phyloP scores from a whole-genome alignment of 768 basidiomycete species.

The Dioszegia hungarica region DNA sequence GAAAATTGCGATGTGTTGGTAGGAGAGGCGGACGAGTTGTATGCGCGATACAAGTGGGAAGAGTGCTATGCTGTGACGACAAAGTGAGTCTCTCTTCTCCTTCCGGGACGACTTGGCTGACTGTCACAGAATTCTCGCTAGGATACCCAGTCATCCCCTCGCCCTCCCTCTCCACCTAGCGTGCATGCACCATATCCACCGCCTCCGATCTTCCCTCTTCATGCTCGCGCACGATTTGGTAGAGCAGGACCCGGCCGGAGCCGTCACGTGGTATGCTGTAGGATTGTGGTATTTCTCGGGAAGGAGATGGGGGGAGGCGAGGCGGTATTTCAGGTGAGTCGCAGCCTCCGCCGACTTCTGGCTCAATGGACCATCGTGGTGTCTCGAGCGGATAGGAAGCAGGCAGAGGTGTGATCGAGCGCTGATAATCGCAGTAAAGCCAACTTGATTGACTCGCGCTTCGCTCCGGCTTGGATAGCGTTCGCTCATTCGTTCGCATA shows the following conservation, averaged over 20 bases:
- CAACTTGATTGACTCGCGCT: constrained; percentile 90
- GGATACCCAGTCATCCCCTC: constrained; percentile 77
- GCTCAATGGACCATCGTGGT: no score
- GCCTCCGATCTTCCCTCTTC: constrained; percentile 87
- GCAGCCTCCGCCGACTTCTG: no score
- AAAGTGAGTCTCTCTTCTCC: constrained; percentile 55
- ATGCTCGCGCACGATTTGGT: constrained; percentile 95
- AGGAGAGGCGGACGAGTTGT: constrained; percentile 84
- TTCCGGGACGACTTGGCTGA: neutral
- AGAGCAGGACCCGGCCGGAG: constrained; percentile 84
- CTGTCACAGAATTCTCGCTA: constrained; percentile 65
- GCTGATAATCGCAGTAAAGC: constrained; percentile 66
- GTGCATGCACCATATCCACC: constrained; percentile 93
- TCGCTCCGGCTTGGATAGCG: constrained; percentile 93
- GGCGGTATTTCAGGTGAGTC: constrained; percentile 91
- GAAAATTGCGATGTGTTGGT: constrained; percentile 91
- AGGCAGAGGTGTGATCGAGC: no score
- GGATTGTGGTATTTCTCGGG: constrained; percentile 91
- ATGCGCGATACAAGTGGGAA: constrained; percentile 82
- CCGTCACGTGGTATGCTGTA: constrained; percentile 96
- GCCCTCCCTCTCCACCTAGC: constrained; percentile 93
- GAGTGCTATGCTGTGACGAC: constrained; percentile 88
- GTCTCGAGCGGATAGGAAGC: no score
- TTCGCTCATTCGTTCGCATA: constrained; percentile 96
- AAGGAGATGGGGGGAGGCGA: constrained; percentile 80